These are phyloP conservation scores for Nannochloropsis limnetica DNA, from an alignment of 352 stramenopile species.

Conservation along the genomic window DNA sequence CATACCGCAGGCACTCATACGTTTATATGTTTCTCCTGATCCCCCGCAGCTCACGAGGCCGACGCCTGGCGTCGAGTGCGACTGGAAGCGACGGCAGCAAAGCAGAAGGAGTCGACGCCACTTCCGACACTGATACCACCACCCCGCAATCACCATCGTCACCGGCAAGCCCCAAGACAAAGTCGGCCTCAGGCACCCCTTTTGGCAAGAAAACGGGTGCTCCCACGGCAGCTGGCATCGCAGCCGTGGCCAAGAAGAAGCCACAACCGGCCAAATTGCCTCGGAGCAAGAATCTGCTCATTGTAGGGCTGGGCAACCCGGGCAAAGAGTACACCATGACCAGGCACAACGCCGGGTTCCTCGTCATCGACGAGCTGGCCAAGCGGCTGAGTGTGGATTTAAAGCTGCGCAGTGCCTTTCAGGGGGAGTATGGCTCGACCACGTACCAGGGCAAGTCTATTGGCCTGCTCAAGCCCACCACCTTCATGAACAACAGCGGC, in stretches of 20 bases:
- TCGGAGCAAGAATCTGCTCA: constrained; percentile 46
- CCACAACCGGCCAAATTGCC: not conserved
- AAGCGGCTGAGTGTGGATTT: constrained; percentile 41
- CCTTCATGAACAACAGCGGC: constrained; percentile 53
- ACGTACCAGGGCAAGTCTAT: constrained; percentile 46
- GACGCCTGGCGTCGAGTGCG: not conserved
- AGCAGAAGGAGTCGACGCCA: not conserved
- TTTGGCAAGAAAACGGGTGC: not conserved
- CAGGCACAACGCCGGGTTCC: constrained; percentile 50
- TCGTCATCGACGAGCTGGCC: constrained; percentile 48
- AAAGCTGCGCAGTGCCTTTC: constrained; percentile 48
- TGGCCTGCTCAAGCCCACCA: constrained; percentile 49
- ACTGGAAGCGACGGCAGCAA: not conserved
- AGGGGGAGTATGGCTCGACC: constrained; percentile 47
- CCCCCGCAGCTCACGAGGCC: not conserved
- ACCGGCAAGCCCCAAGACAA: not conserved
- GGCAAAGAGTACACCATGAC: constrained; percentile 50
- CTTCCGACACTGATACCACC: not conserved
- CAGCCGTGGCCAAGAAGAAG: not conserved
- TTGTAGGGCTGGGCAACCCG: constrained; percentile 51
- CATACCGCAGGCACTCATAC: not conserved
- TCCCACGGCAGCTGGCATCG: not conserved
- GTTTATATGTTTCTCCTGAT: not conserved
- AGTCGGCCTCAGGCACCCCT: not conserved
- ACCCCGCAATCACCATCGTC: not conserved